Evolutionary conservation across 2,329 filamentous ascomycete genomes (phyloP), one percentile per base, ranked within the genome.

Genomic region (Penicillium paneum): DNA sequence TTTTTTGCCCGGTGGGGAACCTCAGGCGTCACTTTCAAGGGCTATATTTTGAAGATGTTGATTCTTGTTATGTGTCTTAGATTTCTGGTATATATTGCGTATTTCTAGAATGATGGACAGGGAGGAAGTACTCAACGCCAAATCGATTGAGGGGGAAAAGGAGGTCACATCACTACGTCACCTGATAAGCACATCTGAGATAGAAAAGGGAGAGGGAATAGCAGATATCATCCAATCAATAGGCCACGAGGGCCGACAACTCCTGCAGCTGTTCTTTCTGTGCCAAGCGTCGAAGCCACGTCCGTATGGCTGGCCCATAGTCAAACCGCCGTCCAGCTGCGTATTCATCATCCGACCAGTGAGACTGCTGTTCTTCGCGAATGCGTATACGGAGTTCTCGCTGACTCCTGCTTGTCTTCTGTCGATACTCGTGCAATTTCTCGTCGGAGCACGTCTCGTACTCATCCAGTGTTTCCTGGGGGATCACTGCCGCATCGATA

Each of bases 201-300:
- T 5, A 21, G 21, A 12, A 32, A 19, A 12, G n/a, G 8, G 11
- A 28, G 26, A 28, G 8, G 19, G 5, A 17, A 44, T 15, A 32
- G n/a, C n/a, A 10, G 13, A 15, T 17, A 17, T 32, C 41, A 31
- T 44, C 62, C 59, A 63, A 62, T 63, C 57, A 52, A 32, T 56
- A 34, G 28, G 41, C 62, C 61, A 63, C 61, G 61, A 60, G 61
- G 57, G 54, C 46, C 26, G 43, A 48, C 19, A 75, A 51, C 17
- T 66, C 61, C 54, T 70, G 64, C 52, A 94, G 70, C 2, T 83
- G 73, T 1, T 83, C 84, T 63, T 87, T 86, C 55, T 85, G 83
- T 1, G 87, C 87, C 54, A 95, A 78, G 57, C 82, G 83, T 59
- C 81, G 80, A 41, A 92, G 72, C 85, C 89, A 93, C 35, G 73